Evolutionary conservation across 805 yeast species (phyloP).

Genomic region (Metschnikowia cerradonensis): DNA sequence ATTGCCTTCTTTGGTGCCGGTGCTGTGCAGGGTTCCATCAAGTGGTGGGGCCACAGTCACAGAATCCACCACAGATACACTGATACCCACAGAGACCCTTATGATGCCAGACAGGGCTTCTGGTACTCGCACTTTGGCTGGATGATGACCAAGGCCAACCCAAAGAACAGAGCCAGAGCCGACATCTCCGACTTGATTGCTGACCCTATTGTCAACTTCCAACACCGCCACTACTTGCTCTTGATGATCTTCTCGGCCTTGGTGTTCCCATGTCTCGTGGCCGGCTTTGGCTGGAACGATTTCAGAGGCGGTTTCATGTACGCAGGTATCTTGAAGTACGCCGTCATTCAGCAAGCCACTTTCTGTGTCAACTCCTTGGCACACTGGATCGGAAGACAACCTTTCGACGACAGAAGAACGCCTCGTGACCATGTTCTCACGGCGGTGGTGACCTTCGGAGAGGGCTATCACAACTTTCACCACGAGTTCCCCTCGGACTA

Average conservation of each 20-base stretch:
- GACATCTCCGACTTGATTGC: constrained; percentile 72
- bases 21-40: constrained; percentile 78
- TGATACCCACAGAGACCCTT: constrained; percentile 79
- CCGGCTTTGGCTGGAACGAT: constrained; percentile 28
- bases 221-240: constrained; percentile 71
- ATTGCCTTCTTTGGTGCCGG: constrained; percentile 80
- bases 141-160: constrained; percentile 80
- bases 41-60: constrained; percentile 88
- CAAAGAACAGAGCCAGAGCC: constrained; percentile 76
- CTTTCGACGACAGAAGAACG: constrained; percentile 82
- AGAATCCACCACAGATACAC: constrained; percentile 85
- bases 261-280: constrained; percentile 53
- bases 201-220: constrained; percentile 77
- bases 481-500: constrained; percentile 88
- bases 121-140: constrained; percentile 85
- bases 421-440: constrained; percentile 81
- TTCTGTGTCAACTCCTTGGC: constrained; percentile 84
- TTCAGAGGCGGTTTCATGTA: constrained; percentile 70
- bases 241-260: constrained; percentile 60
- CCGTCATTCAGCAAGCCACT: constrained; percentile 76
- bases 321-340: constrained; percentile 69
- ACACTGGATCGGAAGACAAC: constrained; percentile 83
- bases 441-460: constrained; percentile 82
- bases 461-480: constrained; percentile 87
- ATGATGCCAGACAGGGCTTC: constrained; percentile 79